Base-by-base conservation (phyloP, 2,329 filamentous ascomycete species). In the Aspergillus luchuensis region DNA sequence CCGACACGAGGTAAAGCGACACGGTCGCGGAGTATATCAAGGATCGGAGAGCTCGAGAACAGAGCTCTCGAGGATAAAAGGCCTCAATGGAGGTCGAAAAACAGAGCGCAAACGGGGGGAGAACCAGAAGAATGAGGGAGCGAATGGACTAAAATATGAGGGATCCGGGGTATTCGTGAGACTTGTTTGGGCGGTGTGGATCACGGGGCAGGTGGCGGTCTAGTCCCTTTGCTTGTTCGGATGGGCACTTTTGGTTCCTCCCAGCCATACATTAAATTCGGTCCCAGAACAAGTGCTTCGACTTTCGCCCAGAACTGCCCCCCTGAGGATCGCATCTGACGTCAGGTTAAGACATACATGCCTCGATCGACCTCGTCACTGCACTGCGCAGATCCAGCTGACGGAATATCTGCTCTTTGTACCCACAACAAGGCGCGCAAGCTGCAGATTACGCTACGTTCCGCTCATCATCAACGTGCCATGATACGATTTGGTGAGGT, bases 161-260 rank as follows among this genome's bases (percentile, higher is more conserved):
- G 33, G 53, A 56, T 56, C 53, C 53, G 53, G 53, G 53, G 53
- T 56, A 56, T 59, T 41, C 38, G 45, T 41, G 57, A 58, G 51
- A 23, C 28, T 52, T 56, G 28, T 59, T 60, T 58, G 58, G 62
- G 65, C 64, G 66, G 67, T 69, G 67, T 69, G 63, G 65, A 66
- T 68, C 66, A 68, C 62, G 58, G 53, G 53, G 39, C 33, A 39
- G 51, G 53, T 56, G 53, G 53, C 53, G 53, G 53, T 55, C 52
- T 55, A 55, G 53, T 56, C 53, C 53, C 53, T 36, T 53, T 53
- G 21, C 8, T 52, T 52, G 15, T 10, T 2, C 45, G 11, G 39
- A n/a, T 43, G 15, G 15, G 15, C n/a, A 17, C 19, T 11, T 45
- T 36, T 39, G 33, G 33, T 39, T 23, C 51, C 38, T 23, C 43